These are phyloP conservation scores for Petunia axillaris DNA, from an alignment of 257 asterid genomes.

Conservation along the genomic window DNA sequence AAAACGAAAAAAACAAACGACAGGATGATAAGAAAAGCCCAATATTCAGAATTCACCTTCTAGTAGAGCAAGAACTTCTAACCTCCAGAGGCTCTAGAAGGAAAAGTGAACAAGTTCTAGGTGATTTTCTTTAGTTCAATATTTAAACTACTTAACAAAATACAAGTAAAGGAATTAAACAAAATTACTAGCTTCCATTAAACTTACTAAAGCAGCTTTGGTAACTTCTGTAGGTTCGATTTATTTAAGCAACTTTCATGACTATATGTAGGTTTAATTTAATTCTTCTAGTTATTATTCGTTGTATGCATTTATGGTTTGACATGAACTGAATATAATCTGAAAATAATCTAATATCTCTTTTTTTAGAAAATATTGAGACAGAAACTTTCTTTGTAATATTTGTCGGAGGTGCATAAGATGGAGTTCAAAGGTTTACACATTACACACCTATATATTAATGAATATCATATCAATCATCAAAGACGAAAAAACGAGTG, in stretches of 20 bases:
- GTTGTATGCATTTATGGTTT: conserved; percentile 6
- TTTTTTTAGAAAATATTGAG: background rate
- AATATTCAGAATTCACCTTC: background rate
- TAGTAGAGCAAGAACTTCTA: background rate
- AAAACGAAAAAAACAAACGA: background rate
- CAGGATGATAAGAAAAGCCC: background rate
- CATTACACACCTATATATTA: background rate
- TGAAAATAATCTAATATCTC: background rate
- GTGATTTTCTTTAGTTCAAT: background rate
- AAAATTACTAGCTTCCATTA: background rate
- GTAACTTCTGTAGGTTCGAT: background rate
- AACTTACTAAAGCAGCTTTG: background rate
- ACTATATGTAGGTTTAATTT: background rate
- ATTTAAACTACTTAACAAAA: background rate
- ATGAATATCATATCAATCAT: background rate
- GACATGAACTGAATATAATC: conserved; percentile 4
- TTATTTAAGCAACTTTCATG: background rate
- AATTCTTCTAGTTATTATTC: background rate
- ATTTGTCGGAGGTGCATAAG: background rate
- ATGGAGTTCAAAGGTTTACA: background rate
- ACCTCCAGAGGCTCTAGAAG: background rate
- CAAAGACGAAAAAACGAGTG: background rate
- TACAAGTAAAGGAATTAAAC: background rate
- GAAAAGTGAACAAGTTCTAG: background rate
- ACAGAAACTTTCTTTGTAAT: background rate